These are phyloP conservation scores for Ceratopteris richardii DNA, from an alignment of 75 land plant species.

Conservation along the genomic window DNA sequence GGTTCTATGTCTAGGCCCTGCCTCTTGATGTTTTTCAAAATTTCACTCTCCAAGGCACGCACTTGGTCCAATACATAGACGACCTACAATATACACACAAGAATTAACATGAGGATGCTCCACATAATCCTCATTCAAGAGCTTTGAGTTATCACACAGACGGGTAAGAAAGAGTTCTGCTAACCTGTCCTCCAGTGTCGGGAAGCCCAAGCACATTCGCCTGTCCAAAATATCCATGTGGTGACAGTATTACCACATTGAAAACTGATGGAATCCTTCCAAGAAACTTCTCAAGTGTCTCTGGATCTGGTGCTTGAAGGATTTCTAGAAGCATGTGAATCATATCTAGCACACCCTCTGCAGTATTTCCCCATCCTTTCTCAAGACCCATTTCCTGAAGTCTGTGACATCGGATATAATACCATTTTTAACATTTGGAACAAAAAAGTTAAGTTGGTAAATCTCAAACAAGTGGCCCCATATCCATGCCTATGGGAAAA, in stretches of 20 bases:
- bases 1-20: conserved; percentile 60
- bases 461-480: background rate
- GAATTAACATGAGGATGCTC: conserved; percentile 75
- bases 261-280: conserved; percentile 50
- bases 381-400: conserved; percentile 76
- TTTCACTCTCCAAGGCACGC: conserved; percentile 66
- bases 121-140: background rate
- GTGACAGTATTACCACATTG: conserved; percentile 54
- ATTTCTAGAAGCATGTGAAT: conserved; percentile 41
- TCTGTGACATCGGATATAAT: conserved; percentile 23
- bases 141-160: background rate
- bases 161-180: background rate
- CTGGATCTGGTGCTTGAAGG: conserved; percentile 58
- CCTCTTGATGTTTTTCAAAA: conserved; percentile 43
- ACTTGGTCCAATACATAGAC: conserved; percentile 94
- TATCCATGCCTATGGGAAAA: conserved; percentile 34
- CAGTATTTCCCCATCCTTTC: conserved; percentile 71
- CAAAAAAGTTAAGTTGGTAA: background rate
- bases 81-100: conserved; percentile 72
- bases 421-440: background rate
- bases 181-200: conserved; percentile 64
- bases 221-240: conserved; percentile 70
- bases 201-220: conserved; percentile 56
- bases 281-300: conserved; percentile 39
- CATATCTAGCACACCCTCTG: conserved; percentile 31